Conservation (phyloP, 1,139 yeast species). For the Saccharomyces hybrid region DNA sequence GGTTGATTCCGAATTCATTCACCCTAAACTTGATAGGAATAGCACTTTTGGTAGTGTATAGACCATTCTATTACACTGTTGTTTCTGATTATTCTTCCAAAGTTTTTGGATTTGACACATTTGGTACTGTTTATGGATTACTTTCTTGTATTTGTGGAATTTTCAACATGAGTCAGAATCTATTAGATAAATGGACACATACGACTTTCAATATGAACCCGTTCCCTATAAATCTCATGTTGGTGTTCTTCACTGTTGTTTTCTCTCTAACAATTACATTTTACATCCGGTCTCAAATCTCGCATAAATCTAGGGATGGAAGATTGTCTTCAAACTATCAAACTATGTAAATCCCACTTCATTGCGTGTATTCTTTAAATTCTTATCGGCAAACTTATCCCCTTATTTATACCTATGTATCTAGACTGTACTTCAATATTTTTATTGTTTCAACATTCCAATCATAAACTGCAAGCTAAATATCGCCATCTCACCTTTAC, state of each 20-base stretch:
- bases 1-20: conserved; percentile 49
- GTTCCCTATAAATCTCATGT: conserved; percentile 55
- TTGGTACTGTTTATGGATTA: conserved; percentile 88
- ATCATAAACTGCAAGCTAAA: too few species aligned
- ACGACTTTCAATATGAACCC: conserved; percentile 65
- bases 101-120: conserved; percentile 86
- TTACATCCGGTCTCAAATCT: background rate
- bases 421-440: too few species aligned
- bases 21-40: conserved; percentile 57
- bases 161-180: conserved; percentile 64
- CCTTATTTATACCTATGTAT: too few species aligned
- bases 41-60: conserved; percentile 62
- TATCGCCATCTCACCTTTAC: background rate
- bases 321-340: background rate
- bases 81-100: conserved; percentile 88
- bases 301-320: background rate
- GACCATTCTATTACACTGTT: conserved; percentile 90
- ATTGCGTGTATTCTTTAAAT: too few species aligned
- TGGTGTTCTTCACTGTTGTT: conserved; percentile 34
- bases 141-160: conserved; percentile 75
- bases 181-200: conserved; percentile 65
- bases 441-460: too few species aligned
- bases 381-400: too few species aligned
- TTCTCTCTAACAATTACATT: conserved; percentile 4
- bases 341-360: background rate